Evolutionary conservation across 495 filamentous ascomycete species (phyloP), one percentile per base, ranked within the genome.

Genomic region (Neurospora africana): DNA sequence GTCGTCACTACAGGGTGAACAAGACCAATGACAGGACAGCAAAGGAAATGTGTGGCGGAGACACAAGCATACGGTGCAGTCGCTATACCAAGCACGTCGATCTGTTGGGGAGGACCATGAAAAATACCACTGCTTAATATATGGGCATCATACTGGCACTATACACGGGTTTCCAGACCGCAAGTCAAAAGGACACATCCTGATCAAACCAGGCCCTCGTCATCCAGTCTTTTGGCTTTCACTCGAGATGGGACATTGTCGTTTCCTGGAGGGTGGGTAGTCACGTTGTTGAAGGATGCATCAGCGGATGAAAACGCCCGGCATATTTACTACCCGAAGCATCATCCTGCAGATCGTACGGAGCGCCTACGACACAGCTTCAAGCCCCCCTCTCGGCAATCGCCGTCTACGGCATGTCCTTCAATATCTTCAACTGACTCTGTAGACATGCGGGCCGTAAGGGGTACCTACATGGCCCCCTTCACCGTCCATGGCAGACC

Each of bases 241-340:
- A 17, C 27, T 65, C 53, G 53, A 65, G 53, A 35, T 65, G 27
- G 53, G 53, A 19, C 27, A 65, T 35, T 35, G 7, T 27, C 53
- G 30, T 65, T 65, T 15, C 53, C 53, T 33, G 19, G 27, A 65
- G 8, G 2, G 27, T 27, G 53, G 27, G 5, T 33, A 27, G 27
- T 65, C 27, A 65, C 53, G 53, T 65, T 33, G 27, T 65, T 65
- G 27, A 67, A 61, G 69, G 61, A 65, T 53, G 72, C 58, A 69
- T 68, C 68, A 35, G 6, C 53, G 74, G 74, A 73, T 69, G 15
- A 38, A 73, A 75, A 69, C 53, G 72, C 71, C 74, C 74, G 74
- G 72, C 72, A 73, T 68, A 69, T 35, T 35, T 69, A 47, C 43
- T 58, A 38, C 69, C 68, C 74, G 27, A 70, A 61, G 69, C 23